Percentiles rank a stretch among this genome's conserved stretches.
phyloP scores from a whole-genome alignment of 352 stramenopile species.

The Globisporangium abappressorium region DNA sequence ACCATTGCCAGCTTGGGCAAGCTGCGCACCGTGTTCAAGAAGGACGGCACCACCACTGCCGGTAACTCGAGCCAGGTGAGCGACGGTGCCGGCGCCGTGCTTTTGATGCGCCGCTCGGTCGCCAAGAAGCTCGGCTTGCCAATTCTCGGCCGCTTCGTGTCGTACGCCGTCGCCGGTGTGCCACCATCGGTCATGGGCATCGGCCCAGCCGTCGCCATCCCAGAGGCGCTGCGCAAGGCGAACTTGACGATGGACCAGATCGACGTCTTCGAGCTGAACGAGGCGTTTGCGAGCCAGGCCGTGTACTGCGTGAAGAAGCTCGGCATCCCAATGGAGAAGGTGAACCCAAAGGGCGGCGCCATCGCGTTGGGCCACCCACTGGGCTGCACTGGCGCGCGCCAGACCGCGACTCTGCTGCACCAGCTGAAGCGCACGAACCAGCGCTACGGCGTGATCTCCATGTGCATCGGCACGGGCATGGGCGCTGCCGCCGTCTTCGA shows the following conservation, averaged over 20 bases:
- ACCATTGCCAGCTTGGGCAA: conserved; percentile 66
- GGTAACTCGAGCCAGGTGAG: conserved; percentile 88
- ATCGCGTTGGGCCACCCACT: conserved; percentile 90
- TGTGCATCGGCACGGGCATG: conserved; percentile 96
- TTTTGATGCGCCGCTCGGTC: conserved; percentile 82
- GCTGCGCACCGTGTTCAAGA: conserved; percentile 79
- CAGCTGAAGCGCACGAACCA: conserved; percentile 88
- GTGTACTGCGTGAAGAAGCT: conserved; percentile 83
- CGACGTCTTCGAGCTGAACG: conserved; percentile 92
- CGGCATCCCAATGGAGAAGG: conserved; percentile 71
- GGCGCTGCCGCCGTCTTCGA: conserved; percentile 92
- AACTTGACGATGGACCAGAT: conserved; percentile 71
- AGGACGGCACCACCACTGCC: conserved; percentile 72
- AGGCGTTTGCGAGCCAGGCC: conserved; percentile 89
- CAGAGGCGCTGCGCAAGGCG: conserved; percentile 68
- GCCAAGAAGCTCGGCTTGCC: conserved; percentile 77
- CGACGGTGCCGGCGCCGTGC: conserved; percentile 84
- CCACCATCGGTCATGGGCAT: conserved; percentile 88
- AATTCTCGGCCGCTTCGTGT: conserved; percentile 85
- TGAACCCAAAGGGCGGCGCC: conserved; percentile 89
- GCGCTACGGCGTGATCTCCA: conserved; percentile 89
- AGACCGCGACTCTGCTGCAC: conserved; percentile 91
- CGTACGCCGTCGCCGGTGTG: conserved; percentile 79
- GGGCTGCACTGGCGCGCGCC: conserved; percentile 85
- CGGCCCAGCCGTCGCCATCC: conserved; percentile 79